phyloP scores from a whole-genome alignment of 257 asterid genomes.

The Scutellaria galericulata region DNA sequence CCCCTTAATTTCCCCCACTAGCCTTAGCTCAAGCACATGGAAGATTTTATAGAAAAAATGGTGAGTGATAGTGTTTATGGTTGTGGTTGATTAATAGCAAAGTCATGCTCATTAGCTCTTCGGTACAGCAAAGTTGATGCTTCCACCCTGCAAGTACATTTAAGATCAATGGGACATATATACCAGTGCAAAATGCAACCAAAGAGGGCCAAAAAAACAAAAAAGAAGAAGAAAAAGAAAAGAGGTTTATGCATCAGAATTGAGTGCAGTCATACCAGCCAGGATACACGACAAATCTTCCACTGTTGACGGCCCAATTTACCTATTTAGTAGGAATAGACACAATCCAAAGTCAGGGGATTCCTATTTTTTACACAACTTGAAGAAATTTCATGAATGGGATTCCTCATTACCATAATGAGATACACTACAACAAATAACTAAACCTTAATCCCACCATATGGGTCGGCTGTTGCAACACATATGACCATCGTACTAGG shows the following conservation, averaged over 20 bases:
- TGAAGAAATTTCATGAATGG: background rate
- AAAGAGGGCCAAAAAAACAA: background rate
- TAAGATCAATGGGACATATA: constrained; percentile 21
- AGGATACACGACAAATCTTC: constrained; percentile 90
- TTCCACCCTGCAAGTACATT: constrained; percentile 79
- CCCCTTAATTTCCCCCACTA: constrained; percentile 26
- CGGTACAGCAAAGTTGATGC: constrained; percentile 95
- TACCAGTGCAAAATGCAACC: background rate
- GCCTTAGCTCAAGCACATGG: constrained; percentile 19
- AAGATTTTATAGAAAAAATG: constrained; percentile 27
- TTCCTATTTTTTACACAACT: background rate
- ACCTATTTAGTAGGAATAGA: constrained; percentile 55
- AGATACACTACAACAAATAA: background rate
- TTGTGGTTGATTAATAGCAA: constrained; percentile 76
- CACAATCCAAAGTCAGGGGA: background rate
- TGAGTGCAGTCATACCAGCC: constrained; percentile 74
- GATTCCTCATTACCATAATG: background rate
- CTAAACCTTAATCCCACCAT: background rate
- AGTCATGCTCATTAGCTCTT: constrained; percentile 92
- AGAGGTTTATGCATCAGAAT: background rate
- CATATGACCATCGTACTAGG: background rate
- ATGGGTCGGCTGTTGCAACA: background rate
- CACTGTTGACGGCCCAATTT: constrained; percentile 80
- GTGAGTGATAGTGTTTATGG: constrained; percentile 49
- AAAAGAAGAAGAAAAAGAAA: too few species aligned